Conservation (phyloP, 2,329 filamentous ascomycete genomes). For the Emergomyces pasteurianus region DNA sequence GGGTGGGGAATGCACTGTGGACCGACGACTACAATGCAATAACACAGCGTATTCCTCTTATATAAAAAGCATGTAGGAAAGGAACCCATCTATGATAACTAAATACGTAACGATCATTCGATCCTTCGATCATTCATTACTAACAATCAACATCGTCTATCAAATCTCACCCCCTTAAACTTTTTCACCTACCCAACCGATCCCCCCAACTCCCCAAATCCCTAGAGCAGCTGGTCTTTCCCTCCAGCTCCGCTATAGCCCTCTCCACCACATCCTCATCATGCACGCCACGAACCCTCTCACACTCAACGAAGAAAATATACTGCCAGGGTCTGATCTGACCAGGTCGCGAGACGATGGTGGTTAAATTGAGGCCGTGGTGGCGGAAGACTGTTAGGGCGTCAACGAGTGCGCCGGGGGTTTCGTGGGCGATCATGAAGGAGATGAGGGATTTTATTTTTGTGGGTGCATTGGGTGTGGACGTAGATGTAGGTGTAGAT, state of each 20-base stretch:
- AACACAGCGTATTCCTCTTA: not conserved
- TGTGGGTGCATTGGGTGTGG: not conserved
- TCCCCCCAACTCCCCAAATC: conserved; percentile 32
- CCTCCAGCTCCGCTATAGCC: conserved; percentile 25
- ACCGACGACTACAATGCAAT: no score
- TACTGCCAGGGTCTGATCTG: conserved; percentile 71
- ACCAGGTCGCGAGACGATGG: conserved; percentile 78
- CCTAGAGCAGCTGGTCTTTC: conserved; percentile 28
- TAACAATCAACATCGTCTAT: not conserved
- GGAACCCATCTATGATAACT: not conserved
- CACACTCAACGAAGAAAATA: conserved; percentile 87
- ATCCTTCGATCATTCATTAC: not conserved
- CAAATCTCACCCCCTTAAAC: not conserved
- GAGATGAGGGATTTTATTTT: conserved; percentile 60
- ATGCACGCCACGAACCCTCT: conserved; percentile 36
- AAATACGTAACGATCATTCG: not conserved
- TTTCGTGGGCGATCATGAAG: conserved; percentile 68
- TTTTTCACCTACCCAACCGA: conserved; percentile 12
- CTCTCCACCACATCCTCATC: conserved; percentile 20
- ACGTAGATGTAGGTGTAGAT: no score
- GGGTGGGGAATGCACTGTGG: no score
- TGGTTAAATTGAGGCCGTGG: conserved; percentile 68
- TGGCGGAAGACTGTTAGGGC: conserved; percentile 67
- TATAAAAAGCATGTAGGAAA: not conserved
- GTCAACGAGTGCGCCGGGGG: conserved; percentile 71